A percentile compares a stretch with the other conserved stretches of the same genome.
Conservation (phyloP, 2,329 filamentous ascomycete species). For the Ceratocystis ficicola region DNA sequence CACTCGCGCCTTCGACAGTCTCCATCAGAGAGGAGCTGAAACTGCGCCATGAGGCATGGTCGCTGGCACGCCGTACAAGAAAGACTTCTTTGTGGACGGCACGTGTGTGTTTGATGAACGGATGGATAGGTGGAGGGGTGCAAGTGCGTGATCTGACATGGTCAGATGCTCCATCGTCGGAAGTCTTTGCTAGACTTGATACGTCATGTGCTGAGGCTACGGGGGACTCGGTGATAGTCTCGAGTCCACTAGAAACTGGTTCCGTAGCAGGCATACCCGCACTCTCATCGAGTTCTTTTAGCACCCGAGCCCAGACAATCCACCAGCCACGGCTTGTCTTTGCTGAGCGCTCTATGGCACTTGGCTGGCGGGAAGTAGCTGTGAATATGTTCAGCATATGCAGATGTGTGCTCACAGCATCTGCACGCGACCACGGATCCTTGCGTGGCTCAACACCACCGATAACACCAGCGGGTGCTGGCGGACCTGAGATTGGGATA, state of each 20-base stretch:
- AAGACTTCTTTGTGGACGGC: conserved; percentile 47
- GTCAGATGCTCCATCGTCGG: conserved; percentile 21
- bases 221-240: conserved; percentile 19
- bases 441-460: conserved; percentile 24
- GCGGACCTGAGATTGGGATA: conserved; percentile 30
- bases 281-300: conserved; percentile 26
- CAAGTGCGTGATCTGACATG: not conserved
- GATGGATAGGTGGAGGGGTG: not conserved
- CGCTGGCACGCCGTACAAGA: conserved; percentile 47
- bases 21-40: conserved; percentile 26
- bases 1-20: conserved; percentile 29
- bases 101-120: not conserved
- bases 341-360: conserved; percentile 47
- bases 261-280: not conserved
- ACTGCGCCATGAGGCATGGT: conserved; percentile 36
- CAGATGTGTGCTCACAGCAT: conserved; percentile 53
- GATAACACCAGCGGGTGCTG: conserved; percentile 23
- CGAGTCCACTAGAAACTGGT: conserved; percentile 10
- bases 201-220: conserved; percentile 1
- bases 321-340: conserved; percentile 59
- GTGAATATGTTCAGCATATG: conserved; percentile 49
- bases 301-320: conserved; percentile 53
- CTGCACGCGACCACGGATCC: conserved; percentile 44
- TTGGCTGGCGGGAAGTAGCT: conserved; percentile 28
- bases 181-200: not conserved